Percentiles rank a stretch among this genome's conserved stretches.
These are phyloP conservation scores for Paxillus rubicundulus DNA, from an alignment of 768 basidiomycete genomes.

Conservation along the genomic window DNA sequence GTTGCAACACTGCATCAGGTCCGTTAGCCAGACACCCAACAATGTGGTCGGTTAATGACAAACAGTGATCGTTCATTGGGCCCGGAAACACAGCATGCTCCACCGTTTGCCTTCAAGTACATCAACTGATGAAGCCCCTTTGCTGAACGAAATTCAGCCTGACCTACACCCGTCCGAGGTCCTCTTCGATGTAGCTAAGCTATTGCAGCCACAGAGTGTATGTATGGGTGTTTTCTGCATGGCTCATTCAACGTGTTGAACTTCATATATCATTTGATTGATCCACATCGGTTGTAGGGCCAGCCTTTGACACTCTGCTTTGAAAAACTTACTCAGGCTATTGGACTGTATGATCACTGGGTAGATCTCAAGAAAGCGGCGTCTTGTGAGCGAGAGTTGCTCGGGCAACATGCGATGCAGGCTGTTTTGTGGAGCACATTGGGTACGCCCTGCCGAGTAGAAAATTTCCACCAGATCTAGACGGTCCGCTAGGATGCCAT, in stretches of 20 bases:
- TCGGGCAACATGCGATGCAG: slow-evolving; percentile 72
- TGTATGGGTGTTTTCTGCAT: slow-evolving; percentile 11
- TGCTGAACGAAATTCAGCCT: slow-evolving; percentile 71
- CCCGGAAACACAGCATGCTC: slow-evolving; percentile 48
- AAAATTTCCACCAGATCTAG: not conserved
- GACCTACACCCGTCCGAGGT: slow-evolving; percentile 75
- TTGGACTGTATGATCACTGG: slow-evolving; percentile 72
- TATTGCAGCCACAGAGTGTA: slow-evolving; percentile 67
- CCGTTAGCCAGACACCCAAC: slow-evolving; percentile 24
- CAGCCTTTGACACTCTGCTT: slow-evolving; percentile 72
- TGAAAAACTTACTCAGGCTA: slow-evolving; percentile 61
- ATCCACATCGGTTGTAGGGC: slow-evolving; percentile 42
- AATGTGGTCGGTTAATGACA: slow-evolving; percentile 1
- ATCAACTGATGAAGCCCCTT: slow-evolving; percentile 40
- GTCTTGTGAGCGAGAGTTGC: slow-evolving; percentile 57
- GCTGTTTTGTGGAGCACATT: slow-evolving; percentile 68
- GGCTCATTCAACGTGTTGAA: not conserved
- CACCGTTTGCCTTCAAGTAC: slow-evolving; percentile 61
- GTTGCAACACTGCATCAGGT: slow-evolving; percentile 79
- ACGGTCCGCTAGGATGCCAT: slow-evolving; percentile 53
- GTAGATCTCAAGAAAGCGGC: slow-evolving; percentile 52
- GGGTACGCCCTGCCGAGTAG: slow-evolving; percentile 40
- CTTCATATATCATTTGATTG: slow-evolving; percentile 4
- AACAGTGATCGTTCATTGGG: slow-evolving; percentile 12
- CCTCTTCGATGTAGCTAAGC: slow-evolving; percentile 72